A percentile compares a stretch with the other conserved stretches of the same genome.
Conservation (phyloP, 257 asterid species). For the Solanum infundibuliforme region DNA sequence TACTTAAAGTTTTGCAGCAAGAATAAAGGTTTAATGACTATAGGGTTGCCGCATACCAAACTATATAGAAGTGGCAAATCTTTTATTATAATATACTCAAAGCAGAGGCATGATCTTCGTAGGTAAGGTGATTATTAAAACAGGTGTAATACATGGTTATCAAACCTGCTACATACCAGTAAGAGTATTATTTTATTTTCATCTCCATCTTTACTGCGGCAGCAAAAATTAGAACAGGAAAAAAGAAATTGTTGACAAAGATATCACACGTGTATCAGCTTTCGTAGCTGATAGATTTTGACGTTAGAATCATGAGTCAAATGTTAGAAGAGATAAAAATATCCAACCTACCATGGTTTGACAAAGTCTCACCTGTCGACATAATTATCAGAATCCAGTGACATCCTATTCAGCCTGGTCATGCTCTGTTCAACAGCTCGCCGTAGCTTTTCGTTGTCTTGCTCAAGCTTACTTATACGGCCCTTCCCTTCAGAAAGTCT, state of each 20-base stretch:
- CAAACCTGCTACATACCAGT: background rate
- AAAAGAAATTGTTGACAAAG: background rate
- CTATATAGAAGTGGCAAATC: background rate
- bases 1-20: background rate
- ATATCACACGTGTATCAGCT: background rate
- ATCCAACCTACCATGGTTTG: background rate
- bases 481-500: constrained; percentile 55
- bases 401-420: constrained; percentile 98
- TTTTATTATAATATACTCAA: background rate
- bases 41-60: background rate
- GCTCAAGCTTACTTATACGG: constrained; percentile 77
- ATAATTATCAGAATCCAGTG: constrained; percentile 89
- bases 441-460: constrained; percentile 86
- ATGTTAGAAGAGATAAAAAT: background rate
- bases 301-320: background rate
- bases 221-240: background rate
- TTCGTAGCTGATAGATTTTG: background rate
- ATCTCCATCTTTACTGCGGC: background rate
- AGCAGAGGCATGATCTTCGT: background rate
- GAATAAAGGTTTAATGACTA: background rate
- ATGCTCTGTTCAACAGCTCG: constrained; percentile 96
- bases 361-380: constrained; percentile 73
- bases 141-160: background rate
- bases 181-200: background rate
- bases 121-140: background rate